Conservation (phyloP, 1,139 yeast genomes). For the Debaryomyces sp. region DNA sequence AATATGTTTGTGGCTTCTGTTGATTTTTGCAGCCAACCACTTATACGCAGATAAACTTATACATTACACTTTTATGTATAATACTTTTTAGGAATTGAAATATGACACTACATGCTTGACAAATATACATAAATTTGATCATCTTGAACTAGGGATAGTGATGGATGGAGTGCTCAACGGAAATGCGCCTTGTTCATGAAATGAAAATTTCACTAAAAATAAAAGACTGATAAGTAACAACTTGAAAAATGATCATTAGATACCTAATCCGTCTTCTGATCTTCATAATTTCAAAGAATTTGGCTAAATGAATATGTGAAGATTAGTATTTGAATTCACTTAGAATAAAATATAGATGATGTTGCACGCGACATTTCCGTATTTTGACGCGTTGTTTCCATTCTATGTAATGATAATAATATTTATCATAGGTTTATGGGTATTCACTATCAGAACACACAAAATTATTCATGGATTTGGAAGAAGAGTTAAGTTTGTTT, state of each 20-base stretch:
- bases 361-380: not conserved
- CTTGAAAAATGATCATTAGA: not conserved
- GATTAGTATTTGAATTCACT: not conserved
- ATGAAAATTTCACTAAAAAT: not conserved
- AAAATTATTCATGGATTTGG: constrained; percentile 12
- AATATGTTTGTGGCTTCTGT: not conserved
- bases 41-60: not conserved
- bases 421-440: not conserved
- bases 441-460: not conserved
- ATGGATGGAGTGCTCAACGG: too few relatives aligned
- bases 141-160: too few relatives aligned
- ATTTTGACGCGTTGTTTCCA: constrained; percentile 3
- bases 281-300: not conserved
- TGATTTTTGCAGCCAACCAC: not conserved
- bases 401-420: not conserved
- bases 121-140: too few relatives aligned
- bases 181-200: too few relatives aligned
- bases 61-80: not conserved
- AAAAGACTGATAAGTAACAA: not conserved
- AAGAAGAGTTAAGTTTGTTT: constrained; percentile 11
- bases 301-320: not conserved
- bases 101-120: too few relatives aligned
- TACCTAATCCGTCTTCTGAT: not conserved
- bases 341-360: not conserved
- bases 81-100: not conserved